Percentiles rank a stretch among this genome's conserved stretches.
Conservation (phyloP, 306 rosid genomes). For the Geum urbanum region DNA sequence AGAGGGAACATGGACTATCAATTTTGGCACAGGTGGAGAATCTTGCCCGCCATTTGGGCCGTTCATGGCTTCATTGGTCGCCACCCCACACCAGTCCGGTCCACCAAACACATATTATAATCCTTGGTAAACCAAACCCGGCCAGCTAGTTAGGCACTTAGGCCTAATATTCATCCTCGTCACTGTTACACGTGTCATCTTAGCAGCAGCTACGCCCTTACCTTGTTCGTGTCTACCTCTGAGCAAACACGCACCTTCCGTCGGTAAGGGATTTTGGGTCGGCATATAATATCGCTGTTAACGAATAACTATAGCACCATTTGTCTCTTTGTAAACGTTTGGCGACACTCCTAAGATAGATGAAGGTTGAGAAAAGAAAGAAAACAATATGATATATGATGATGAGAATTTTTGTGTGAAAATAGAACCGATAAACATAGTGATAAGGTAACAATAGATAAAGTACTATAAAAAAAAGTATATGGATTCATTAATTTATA, state of each 20-base stretch:
- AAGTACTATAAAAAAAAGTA: too few relatives aligned
- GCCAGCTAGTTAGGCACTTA: neutral
- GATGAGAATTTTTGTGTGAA: too few relatives aligned
- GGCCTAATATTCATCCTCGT: neutral
- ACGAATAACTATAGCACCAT: neutral
- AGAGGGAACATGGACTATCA: too few relatives aligned
- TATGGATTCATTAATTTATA: too few relatives aligned
- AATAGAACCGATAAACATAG: too few relatives aligned
- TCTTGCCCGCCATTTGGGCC: neutral
- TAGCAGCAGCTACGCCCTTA: too few relatives aligned
- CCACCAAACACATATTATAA: too few relatives aligned
- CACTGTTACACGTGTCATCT: constrained; percentile 8
- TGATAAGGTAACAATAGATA: too few relatives aligned
- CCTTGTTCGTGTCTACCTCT: constrained; percentile 3
- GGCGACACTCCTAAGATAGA: neutral
- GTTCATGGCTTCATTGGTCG: neutral
- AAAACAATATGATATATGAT: too few relatives aligned
- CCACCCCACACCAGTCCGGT: neutral
- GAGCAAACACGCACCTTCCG: neutral
- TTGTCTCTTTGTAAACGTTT: neutral
- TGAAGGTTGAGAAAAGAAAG: too few relatives aligned
- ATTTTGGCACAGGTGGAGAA: too few relatives aligned
- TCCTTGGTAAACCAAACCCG: neutral
- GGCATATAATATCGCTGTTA: neutral
- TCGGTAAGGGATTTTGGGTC: neutral